Conservation (phyloP, 768 basidiomycete species). For the Hericium erinaceus region DNA sequence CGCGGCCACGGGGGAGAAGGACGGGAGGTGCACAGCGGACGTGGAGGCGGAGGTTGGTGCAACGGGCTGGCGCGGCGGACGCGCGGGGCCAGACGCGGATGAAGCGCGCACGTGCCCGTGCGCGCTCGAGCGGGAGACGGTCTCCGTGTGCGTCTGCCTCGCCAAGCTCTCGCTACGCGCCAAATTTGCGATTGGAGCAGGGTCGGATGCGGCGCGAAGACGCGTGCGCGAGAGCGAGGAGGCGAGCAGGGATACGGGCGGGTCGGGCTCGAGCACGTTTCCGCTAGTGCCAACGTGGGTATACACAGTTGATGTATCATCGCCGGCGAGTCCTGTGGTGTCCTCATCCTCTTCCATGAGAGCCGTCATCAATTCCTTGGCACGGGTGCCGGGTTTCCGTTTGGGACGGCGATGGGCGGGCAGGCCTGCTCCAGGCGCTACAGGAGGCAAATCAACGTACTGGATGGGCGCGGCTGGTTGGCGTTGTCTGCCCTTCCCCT, state of each 20-base stretch:
- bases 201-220: constrained; percentile 16
- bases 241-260: background rate
- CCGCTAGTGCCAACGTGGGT: constrained; percentile 4
- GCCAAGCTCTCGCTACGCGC: background rate
- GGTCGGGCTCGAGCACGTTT: background rate
- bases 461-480: background rate
- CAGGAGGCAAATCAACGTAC: background rate
- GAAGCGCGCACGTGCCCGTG: background rate
- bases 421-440: constrained; percentile 8
- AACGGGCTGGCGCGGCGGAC: constrained; percentile 7
- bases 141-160: background rate
- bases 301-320: constrained; percentile 17
- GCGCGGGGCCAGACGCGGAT: background rate
- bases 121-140: background rate
- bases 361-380: constrained; percentile 26
- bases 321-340: constrained; percentile 17
- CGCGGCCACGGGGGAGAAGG: constrained; percentile 4
- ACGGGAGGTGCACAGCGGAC: constrained; percentile 17
- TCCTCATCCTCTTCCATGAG: constrained; percentile 31
- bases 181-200: background rate
- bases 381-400: constrained; percentile 11
- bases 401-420: constrained; percentile 10
- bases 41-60: constrained; percentile 24
- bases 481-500: background rate
- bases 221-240: background rate